Percentiles rank a stretch among this genome's conserved stretches.
Conservation (phyloP, 306 rosid genomes). For the Corylus americana region DNA sequence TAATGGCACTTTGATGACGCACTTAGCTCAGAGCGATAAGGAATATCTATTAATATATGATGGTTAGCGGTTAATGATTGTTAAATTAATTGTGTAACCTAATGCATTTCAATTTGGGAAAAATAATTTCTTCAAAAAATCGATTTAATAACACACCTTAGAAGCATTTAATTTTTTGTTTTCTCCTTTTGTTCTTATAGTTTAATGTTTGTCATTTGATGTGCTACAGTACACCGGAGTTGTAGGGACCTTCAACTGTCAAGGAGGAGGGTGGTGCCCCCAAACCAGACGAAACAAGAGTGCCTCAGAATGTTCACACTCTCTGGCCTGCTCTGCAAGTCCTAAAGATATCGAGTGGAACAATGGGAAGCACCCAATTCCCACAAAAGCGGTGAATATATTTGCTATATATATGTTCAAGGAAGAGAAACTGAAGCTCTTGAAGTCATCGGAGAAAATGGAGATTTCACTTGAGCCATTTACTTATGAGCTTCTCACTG, state of each 20-base stretch:
- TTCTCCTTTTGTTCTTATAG: not conserved
- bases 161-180: too few species aligned
- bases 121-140: too few species aligned
- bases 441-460: constrained; percentile 41
- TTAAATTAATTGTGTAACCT: too few species aligned
- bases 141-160: too few species aligned
- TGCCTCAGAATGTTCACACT: constrained; percentile 40
- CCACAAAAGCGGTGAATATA: constrained; percentile 34
- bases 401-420: constrained; percentile 56
- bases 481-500: constrained; percentile 49
- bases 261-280: constrained; percentile 90
- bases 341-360: constrained; percentile 70
- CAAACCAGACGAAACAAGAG: constrained; percentile 50
- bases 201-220: not conserved
- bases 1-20: too few species aligned
- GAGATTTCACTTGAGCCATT: constrained; percentile 63
- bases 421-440: constrained; percentile 50
- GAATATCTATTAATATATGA: too few species aligned
- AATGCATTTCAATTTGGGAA: too few species aligned
- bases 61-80: too few species aligned
- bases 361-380: constrained; percentile 43
- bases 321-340: constrained; percentile 43
- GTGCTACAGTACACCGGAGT: constrained; percentile 58
- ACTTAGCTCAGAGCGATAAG: too few species aligned
- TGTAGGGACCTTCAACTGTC: constrained; percentile 70